Evolutionary conservation across 2,329 filamentous ascomycete genomes (phyloP), one percentile per base, ranked within the genome.

Genomic region (Metarhizium album): DNA sequence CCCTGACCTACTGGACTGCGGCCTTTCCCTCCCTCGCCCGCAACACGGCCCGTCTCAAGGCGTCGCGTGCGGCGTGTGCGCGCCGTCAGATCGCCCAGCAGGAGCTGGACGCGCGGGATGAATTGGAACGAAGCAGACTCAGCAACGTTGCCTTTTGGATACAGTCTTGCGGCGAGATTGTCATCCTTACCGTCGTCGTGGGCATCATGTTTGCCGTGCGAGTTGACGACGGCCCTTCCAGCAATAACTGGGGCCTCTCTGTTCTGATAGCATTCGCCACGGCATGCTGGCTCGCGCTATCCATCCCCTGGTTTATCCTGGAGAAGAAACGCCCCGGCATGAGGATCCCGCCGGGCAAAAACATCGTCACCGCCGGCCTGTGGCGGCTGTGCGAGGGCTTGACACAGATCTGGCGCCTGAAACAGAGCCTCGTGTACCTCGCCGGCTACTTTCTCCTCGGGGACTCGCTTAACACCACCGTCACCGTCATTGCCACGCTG

Each of bases 381-480:
- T 81, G 76, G 73, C 82, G 85, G 60, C 67, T 84, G 0, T 74
- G 70, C 52, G 70, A 78, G 54, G 83, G 83, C 0, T 51, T 78
- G 2, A 68, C 65, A 0, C 75, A 84, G 60, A 78, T 86, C 16
- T 82, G 79, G 76, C 74, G 78, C 37, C 65, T 86, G 43, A 82
- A 79, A 60, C 83, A 86, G 65, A 82, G 76, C 54, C 62, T 86
- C 27, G 68, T 84, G 18, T 86, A 86, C 61, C 72, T 87, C 0
- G 73, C 80, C 42, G 80, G 78, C 3, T 86, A 84, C 59, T 86
- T 86, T 60, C 69, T 86, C 2, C 74, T 86, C 0, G 82, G 80
- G n/a, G 83, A 86, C 63, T 82, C 78, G 1, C 70, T 86, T 35
- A 86, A 86, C 62, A 87, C 83, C 0, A 84, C 82, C 0, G 79